Base-by-base conservation (phyloP, 257 asterid genomes). In the Fraxinus quadrangulata region DNA sequence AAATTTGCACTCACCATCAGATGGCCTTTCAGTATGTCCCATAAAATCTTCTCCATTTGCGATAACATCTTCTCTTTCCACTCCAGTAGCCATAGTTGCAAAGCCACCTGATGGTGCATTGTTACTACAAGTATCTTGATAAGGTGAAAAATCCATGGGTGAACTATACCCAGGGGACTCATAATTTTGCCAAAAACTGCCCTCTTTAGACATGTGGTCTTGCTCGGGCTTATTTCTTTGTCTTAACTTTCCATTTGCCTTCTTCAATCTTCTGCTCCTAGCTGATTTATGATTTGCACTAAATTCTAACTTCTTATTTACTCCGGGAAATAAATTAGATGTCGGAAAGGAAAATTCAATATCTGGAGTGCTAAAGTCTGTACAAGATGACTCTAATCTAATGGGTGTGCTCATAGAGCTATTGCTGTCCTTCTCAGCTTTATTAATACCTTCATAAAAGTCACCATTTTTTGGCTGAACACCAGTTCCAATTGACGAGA, bases 71-170 rank as follows among this genome's bases (percentile, higher is more conserved):
- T n/a, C 88, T 65, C 51, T 80, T 77, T 83, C 84, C 6, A 39
- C 72, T 68, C 81, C 90, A 76, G 81, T 17, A 51, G 63, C 82
- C 30, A 17, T 56, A 74, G 82, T 77, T 30, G 83, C 54, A 49
- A 66, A 16, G 66, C 56, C 65, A 76, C 69, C 77, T 65, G 75
- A 80, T 61, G 87, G 83, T 80, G 83, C 79, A 81, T 78, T 75
- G 66, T 67, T 40, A 63, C 83, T 70, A 39, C 66, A 70, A 16
- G 85, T 74, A 65, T 73, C 87, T 73, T 82, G 87, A 84, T 84
- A 93, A 72, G 97, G 99, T 59, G 99, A 93, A 89, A 92, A 91
- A 77, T 93, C 97, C 98, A 96, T 92, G 28, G 99, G 98, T 42
- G 99, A 96, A 84, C 90, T 85, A 83, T 78, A 84, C 51, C 86